phyloP scores from a whole-genome alignment of 1,139 yeast species.

The Blastobotrys arbuscula region DNA sequence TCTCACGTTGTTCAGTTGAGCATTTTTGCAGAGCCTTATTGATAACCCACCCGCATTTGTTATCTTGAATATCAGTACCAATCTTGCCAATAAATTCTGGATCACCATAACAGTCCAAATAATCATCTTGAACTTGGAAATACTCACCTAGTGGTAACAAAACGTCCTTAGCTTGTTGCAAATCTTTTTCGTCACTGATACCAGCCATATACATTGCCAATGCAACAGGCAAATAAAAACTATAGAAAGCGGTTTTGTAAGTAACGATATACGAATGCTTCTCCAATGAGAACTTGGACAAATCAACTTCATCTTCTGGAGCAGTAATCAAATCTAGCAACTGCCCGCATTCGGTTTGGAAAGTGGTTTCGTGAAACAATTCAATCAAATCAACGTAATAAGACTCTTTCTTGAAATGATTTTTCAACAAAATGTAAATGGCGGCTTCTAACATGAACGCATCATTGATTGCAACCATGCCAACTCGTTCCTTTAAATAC shows the following conservation, averaged over 20 bases:
- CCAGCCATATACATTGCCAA: constrained; percentile 95
- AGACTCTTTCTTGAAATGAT: constrained; percentile 72
- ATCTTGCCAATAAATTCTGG: constrained; percentile 97
- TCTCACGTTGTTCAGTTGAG: constrained; percentile 70
- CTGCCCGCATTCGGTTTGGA: constrained; percentile 98
- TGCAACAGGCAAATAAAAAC: constrained; percentile 96
- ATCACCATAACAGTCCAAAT: constrained; percentile 93
- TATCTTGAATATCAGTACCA: constrained; percentile 97
- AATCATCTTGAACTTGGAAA: constrained; percentile 98
- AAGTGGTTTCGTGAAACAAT: constrained; percentile 77
- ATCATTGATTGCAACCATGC: constrained; percentile 93
- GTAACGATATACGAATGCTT: constrained; percentile 95
- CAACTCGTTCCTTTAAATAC: constrained; percentile 73
- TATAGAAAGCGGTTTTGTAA: constrained; percentile 95
- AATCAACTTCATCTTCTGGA: constrained; percentile 90
- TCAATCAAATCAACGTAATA: constrained; percentile 90
- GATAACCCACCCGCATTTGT: constrained; percentile 97
- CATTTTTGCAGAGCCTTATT: constrained; percentile 85
- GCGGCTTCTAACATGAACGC: constrained; percentile 96
- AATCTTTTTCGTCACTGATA: constrained; percentile 58
- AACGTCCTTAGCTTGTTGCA: constrained; percentile 82
- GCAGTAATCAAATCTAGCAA: constrained; percentile 92
- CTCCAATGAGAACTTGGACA: constrained; percentile 74
- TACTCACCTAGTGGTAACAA: constrained; percentile 95
- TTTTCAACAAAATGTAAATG: constrained; percentile 81